phyloP scores from a whole-genome alignment of 768 basidiomycete species.

The Agaricus bisporus region DNA sequence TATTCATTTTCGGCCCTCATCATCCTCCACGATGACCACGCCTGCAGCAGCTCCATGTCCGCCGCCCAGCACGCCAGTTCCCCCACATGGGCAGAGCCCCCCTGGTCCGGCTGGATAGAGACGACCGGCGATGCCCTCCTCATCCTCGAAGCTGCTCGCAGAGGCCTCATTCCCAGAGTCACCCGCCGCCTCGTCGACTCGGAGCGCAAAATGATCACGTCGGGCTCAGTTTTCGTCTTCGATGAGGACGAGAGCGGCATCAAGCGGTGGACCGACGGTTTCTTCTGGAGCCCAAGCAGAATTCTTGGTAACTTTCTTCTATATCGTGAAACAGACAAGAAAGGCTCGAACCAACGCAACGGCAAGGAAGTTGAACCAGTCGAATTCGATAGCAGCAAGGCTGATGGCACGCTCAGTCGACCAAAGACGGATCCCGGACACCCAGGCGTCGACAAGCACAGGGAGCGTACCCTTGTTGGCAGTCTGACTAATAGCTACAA shows the following conservation, averaged over 20 bases:
- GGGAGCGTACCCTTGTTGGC: conserved; percentile 81
- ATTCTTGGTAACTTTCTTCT: conserved; percentile 94
- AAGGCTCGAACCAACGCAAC: conserved; percentile 58
- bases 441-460: conserved; percentile 56
- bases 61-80: conserved; percentile 25
- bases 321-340: conserved; percentile 91
- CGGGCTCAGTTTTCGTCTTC: conserved; percentile 94
- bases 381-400: conserved; percentile 19
- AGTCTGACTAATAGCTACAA: conserved; percentile 91
- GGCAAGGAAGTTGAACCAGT: conserved; percentile 28
- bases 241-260: conserved; percentile 97
- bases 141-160: conserved; percentile 89
- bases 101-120: conserved; percentile 93
- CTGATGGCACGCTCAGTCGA: conserved; percentile 49
- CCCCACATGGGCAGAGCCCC: conserved; percentile 75
- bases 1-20: conserved; percentile 30
- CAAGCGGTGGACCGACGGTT: conserved; percentile 98
- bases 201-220: conserved; percentile 89
- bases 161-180: conserved; percentile 87
- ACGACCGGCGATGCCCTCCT: conserved; percentile 94
- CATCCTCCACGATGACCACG: conserved; percentile 19
- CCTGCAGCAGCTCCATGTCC: conserved; percentile 28
- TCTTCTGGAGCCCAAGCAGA: conserved; percentile 89
- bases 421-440: conserved; percentile 46
- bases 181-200: conserved; percentile 89